Base-by-base conservation (phyloP, 768 basidiomycete genomes). In the Suillus americanus region DNA sequence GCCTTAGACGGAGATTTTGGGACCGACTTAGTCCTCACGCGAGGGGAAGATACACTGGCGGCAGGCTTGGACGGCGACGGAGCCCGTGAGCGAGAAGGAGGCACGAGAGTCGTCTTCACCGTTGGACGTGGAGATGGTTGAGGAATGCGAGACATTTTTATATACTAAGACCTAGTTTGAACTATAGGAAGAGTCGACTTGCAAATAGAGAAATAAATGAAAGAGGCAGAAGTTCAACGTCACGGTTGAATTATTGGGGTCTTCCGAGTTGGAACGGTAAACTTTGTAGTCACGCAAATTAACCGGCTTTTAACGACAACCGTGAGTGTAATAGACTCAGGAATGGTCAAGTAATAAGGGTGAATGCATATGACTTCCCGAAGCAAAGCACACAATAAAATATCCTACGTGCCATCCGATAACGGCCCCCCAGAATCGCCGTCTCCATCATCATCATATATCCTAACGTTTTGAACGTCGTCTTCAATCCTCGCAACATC, bases 111-210 rank as follows among this genome's bases (percentile, higher is more conserved):
- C 0, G 77, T 69, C 59, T 69, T 79, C 54, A 69, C 66, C 0
- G 78, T 69, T 55, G 74, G 71, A 5, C 77, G 73, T 33, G 77
- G 74, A 41, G 79, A 70, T n/a, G 66, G 67, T 62, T 76, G 77
- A n/a, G 80, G 79, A 28, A 80, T 67, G 43, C 81, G 81, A 64
- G 81, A 81, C 81, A 82, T 82, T 45, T 37, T 55, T 43, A 69
- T 35, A 14, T 35, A 38, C 33, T 37, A 13, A 55, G 30, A 35
- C 10, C 35, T 35, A 60, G 53, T 28, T 59, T 28, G 25, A 28
- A 40, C 5, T 40, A 40, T 50, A 28, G 50, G 51, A 33, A 30
- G 38, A 38, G 23, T 18, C 9, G 37, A 57, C 14, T 40, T 4
- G 37, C 23, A 23, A 23, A 37, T n/a, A 38, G 38, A 18, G 28